Evolutionary conservation across 768 basidiomycete genomes (phyloP), one percentile per base, ranked within the genome.

Genomic region (Lactifluus hygrophoroides): DNA sequence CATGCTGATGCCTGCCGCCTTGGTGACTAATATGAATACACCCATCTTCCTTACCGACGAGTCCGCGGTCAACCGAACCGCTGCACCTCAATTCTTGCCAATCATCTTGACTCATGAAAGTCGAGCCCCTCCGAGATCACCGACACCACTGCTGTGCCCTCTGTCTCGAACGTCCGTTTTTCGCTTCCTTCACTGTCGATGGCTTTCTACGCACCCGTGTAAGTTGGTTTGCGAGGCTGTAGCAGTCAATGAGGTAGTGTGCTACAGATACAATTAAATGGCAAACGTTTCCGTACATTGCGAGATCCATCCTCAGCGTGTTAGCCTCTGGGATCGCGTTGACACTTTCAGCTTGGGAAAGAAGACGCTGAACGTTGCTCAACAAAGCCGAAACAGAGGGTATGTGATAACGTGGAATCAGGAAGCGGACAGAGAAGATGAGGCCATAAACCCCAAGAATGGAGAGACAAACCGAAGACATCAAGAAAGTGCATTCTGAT

Each of bases 61-160:
- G n/a, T n/a, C n/a, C n/a, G n/a, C n/a, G n/a, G n/a, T n/a, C n/a
- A n/a, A n/a, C n/a, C n/a, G n/a, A n/a, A n/a, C n/a, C n/a, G n/a
- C n/a, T n/a, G n/a, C n/a, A n/a, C n/a, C n/a, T n/a, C n/a, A n/a
- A n/a, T n/a, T n/a, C n/a, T n/a, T n/a, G n/a, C n/a, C n/a, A n/a
- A n/a, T n/a, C n/a, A n/a, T n/a, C n/a, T n/a, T n/a, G n/a, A n/a
- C n/a, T n/a, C 70, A 49, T 82, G 78, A 60, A 88, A 68, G 64
- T 87, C 80, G 57, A 88, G 69, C 60, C 85, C 86, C 0, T 76
- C 74, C 1, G 85, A 86, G 5, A 81, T 77, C 60, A 81, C 79
- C 28, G 88, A 70, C 50, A 84, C 86, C 62, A 78, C 72, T 51
- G 84, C 84, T 32, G 54, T 50, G 58, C 70, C 69, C 56, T 70